phyloP scores from a whole-genome alignment of 257 asterid genomes.

The Linaria vulgaris region DNA sequence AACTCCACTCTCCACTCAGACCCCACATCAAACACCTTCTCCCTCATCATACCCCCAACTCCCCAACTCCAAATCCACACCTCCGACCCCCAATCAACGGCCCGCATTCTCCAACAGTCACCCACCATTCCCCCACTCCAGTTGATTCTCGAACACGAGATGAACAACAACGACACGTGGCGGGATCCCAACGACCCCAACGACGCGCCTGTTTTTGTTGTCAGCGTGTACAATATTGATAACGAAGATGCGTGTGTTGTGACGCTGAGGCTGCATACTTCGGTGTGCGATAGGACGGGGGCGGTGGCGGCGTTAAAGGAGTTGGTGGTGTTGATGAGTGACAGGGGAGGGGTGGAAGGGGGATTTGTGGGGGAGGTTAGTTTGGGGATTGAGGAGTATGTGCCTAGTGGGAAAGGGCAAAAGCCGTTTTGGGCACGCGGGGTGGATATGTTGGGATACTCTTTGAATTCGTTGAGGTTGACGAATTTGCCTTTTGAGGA shows the following conservation, averaged over 20 bases:
- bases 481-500: constrained; percentile 56
- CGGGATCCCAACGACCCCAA: constrained; percentile 31
- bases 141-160: constrained; percentile 74
- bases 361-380: constrained; percentile 39
- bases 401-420: constrained; percentile 62
- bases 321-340: constrained; percentile 39
- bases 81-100: constrained; percentile 57
- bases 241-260: constrained; percentile 39
- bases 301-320: constrained; percentile 63
- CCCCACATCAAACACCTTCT: constrained; percentile 40
- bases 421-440: constrained; percentile 94
- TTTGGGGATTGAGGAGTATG: constrained; percentile 63
- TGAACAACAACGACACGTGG: constrained; percentile 63
- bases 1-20: constrained; percentile 61
- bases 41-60: constrained; percentile 48
- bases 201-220: constrained; percentile 52
- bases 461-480: constrained; percentile 71
- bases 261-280: constrained; percentile 72
- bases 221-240: constrained; percentile 50
- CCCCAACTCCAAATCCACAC: constrained; percentile 58
- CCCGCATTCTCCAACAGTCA: constrained; percentile 45
- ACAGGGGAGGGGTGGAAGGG: constrained; percentile 26
- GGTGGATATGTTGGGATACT: constrained; percentile 73
- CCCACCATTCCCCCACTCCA: constrained; percentile 43
- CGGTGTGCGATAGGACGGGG: constrained; percentile 69